Base-by-base conservation (phyloP, 768 basidiomycete species). In the Phlegmacium glaucopus region DNA sequence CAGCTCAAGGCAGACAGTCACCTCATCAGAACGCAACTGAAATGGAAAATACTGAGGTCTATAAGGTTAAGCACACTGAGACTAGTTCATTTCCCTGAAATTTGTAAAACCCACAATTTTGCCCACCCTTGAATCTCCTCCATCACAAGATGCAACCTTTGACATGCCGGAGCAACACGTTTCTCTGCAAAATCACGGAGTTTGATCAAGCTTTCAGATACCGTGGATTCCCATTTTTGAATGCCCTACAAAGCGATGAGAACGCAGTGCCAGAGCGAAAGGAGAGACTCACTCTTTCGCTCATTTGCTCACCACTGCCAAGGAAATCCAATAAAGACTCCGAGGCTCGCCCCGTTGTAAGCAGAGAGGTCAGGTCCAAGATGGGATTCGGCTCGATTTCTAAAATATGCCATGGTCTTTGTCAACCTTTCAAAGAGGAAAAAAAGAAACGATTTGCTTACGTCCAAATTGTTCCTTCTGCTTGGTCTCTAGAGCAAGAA, bases 41-140 rank as follows among this genome's bases (percentile, higher is more conserved):
- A 87, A 90, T 27, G 70, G 44, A 29, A 64, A 55, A 59, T 77
- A 87, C 51, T 72, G 73, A 26, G 83, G 73, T 64, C 89, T 90
- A 60, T 17, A 49, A 50, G 44, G 43, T 44, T 13, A n/a, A 49
- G 37, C 45, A 29, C 34, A 27, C 10, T 42, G 27, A 37, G 17
- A 9, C 7, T 41, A n/a, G 29, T 46, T 36, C 32, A 34, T 11
- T 34, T 34, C 5, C 22, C 22, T 22, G 22, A 38, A 29, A 27
- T 18, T 34, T 13, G 47, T 47, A 26, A 30, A 51, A 55, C 68
- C 64, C 66, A 90, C 90, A 90, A 61, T 52, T 72, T 68, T 25
- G 86, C 77, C 87, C 90, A 93, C 38, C 88, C 90, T 53, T 77
- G 74, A 45, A 90, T 71, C 69, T 93, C 90, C 57, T 88, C 82